phyloP scores from a whole-genome alignment of 371 early-diverging fungal species.

The Nematocida ironsii region DNA sequence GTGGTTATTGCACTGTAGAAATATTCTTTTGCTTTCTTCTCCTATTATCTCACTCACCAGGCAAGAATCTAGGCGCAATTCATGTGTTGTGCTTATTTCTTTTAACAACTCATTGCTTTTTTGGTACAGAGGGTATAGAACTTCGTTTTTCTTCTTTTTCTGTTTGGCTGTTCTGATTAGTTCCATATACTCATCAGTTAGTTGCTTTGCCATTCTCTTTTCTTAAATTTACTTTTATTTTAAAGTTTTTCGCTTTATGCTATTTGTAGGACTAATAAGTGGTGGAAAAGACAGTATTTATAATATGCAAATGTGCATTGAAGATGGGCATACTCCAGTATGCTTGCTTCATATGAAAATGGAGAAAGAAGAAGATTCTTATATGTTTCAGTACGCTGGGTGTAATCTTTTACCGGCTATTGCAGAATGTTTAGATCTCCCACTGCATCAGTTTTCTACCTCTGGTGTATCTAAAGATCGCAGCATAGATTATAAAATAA shows the following conservation, averaged over 20 bases:
- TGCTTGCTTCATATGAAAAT: slow-evolving; percentile 85
- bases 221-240: neutral
- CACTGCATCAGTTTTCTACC: slow-evolving; percentile 79
- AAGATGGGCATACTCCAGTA: slow-evolving; percentile 84
- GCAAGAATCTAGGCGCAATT: slow-evolving; percentile 64
- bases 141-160: slow-evolving; percentile 57
- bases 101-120: slow-evolving; percentile 58
- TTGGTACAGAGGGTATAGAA: slow-evolving; percentile 41
- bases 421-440: slow-evolving; percentile 81
- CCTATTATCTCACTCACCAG: slow-evolving; percentile 50
- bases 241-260: slow-evolving; percentile 56
- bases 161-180: slow-evolving; percentile 55
- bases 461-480: slow-evolving; percentile 73
- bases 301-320: slow-evolving; percentile 86
- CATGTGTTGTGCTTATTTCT: slow-evolving; percentile 51
- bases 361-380: slow-evolving; percentile 81
- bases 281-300: slow-evolving; percentile 98
- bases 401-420: slow-evolving; percentile 80
- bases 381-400: slow-evolving; percentile 98
- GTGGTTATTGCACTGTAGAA: slow-evolving; percentile 43
- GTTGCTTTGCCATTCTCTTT: neutral
- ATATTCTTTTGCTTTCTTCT: slow-evolving; percentile 41
- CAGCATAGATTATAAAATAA: slow-evolving; percentile 70
- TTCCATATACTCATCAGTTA: slow-evolving; percentile 54
- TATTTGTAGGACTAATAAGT: slow-evolving; percentile 71